Evolutionary conservation across 2,329 filamentous ascomycete species (phyloP), one percentile per base, ranked within the genome.

Genomic region (Xylariales sp.): DNA sequence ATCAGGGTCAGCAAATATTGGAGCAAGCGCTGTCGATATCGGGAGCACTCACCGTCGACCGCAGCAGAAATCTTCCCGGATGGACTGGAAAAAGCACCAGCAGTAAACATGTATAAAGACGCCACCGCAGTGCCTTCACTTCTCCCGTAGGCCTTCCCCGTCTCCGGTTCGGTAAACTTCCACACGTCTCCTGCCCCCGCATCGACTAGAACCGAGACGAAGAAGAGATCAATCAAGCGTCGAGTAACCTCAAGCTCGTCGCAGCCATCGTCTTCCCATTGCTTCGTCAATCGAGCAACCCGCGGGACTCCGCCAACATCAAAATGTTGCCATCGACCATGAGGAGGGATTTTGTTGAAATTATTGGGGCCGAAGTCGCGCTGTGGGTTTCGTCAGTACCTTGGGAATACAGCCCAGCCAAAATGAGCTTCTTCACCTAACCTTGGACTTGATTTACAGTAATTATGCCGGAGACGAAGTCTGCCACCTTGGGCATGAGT

Each of bases 61-160:
- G n/a, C n/a, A n/a, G n/a, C n/a, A n/a, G n/a, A n/a, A n/a, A n/a
- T n/a, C n/a, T n/a, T n/a, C n/a, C n/a, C n/a, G n/a, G n/a, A n/a
- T n/a, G n/a, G n/a, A 11, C 15, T 18, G 9, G 7, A 10, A 3
- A 10, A 25, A 12, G 4, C 6, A 18, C 21, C 19, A 14, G 45
- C 32, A 12, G 35, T 39, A 69, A 86, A 86, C 82, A 86, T 86
- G 51, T 86, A 81, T 33, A 63, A 48, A 37, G 58, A 61, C 4
- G 60, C 60, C 38, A 63, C 82, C 7, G 90, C 90, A 42, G 96
- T 74, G 7, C 90, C 90, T 62, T 96, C 93, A 46, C 89, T 95
- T 38, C 93, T 81, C 39, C 80, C 75, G 64, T 91, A 97, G 29
- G 85, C 64, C 47, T 82, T 84, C 43, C 87, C 88, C 49, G 89